Evolutionary conservation across 805 yeast genomes (phyloP), one percentile per base, ranked within the genome.

Genomic region (Candida sphagnicola): DNA sequence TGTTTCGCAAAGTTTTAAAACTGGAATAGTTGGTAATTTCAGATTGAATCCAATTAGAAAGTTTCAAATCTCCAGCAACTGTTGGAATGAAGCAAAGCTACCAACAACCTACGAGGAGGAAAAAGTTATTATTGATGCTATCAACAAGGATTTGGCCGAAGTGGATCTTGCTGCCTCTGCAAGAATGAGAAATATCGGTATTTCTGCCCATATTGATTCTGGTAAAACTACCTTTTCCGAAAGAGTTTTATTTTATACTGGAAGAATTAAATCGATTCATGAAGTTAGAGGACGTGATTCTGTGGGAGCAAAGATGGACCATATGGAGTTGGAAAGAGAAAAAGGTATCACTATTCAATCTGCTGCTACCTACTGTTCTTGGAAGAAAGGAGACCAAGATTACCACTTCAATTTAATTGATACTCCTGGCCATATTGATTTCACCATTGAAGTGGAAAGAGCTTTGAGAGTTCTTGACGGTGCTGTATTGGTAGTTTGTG

Each of bases 231-330:
- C 99, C 0, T 93, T 93, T 65, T 93, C 98, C 12, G 99, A 93
- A 67, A 85, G 99, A 61, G 99, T 93, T 23, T 67, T 93, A 52
- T 93, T 78, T 67, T 93, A 93, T 61, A 93, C 99, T 2, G 99
- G 99, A 43, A 78, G 99, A 59, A 93, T 93, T 62, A 87, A 90
- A 58, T 95, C 95, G 19, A 91, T 90, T 54, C 98, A 90, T 57
- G 98, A 90, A 65, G 97, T 86, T 33, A 77, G 99, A 61, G 99
- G 99, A 34, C 80, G 93, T 55, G 99, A 93, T 61, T 82, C 89
- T 49, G 98, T 93, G 42, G 99, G 99, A 44, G 99, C 99, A 40
- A 93, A 90, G 69, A 93, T 93, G 99, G 99, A 93, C 65, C 91
- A 90, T 44, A 93, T 93, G 99, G 99, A 93, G 53, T 74, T 93